Percentiles rank a stretch among this genome's conserved stretches.
phyloP scores from a whole-genome alignment of 148 eudicot genomes.

The Cornus kousa region DNA sequence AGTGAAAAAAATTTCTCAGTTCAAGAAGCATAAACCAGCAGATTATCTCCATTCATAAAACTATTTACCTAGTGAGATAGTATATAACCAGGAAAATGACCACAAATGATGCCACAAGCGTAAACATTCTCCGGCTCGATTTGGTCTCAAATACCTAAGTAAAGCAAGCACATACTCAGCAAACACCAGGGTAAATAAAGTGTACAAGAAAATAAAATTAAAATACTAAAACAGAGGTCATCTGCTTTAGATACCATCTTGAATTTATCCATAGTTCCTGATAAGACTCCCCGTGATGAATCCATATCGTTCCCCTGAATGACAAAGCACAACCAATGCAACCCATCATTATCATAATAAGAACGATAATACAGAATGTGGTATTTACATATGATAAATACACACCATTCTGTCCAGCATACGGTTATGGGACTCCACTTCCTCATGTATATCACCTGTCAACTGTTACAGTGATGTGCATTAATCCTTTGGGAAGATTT shows the following conservation, averaged over 20 bases:
- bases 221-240: background rate
- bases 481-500: constrained; percentile 3
- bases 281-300: constrained; percentile 75
- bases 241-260: constrained; percentile 57
- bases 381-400: constrained; percentile 10
- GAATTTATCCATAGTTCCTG: constrained; percentile 94
- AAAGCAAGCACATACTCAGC: background rate
- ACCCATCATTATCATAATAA: background rate
- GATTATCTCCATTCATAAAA: background rate
- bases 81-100: constrained; percentile 68
- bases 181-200: background rate
- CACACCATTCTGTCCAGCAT: constrained; percentile 89
- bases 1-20: background rate
- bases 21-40: background rate
- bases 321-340: constrained; percentile 8
- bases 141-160: constrained; percentile 80
- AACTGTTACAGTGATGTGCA: constrained; percentile 43
- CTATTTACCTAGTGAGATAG: constrained; percentile 75
- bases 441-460: constrained; percentile 90
- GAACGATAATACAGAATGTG: background rate
- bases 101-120: constrained; percentile 81
- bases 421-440: constrained; percentile 83
- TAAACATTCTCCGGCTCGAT: constrained; percentile 83
- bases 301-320: constrained; percentile 92
- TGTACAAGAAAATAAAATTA: background rate